Evolutionary conservation across 768 basidiomycete genomes (phyloP), one percentile per base, ranked within the genome.

Genomic region (Fistulinella prunicolor): DNA sequence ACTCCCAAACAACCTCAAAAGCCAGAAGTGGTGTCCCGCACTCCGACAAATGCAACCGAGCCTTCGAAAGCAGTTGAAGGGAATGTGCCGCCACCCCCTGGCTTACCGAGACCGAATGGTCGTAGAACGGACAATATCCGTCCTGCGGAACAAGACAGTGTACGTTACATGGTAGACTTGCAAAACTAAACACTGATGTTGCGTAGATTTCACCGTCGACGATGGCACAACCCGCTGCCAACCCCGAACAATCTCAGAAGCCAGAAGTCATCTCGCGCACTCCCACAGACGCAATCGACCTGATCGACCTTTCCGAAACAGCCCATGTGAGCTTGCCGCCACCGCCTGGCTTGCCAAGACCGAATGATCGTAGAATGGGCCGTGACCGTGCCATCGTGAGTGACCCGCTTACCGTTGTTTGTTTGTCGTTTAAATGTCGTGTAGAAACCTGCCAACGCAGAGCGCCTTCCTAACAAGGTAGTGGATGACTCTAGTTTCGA

Each of bases 331-430:
- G 14, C 28, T 21, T 56, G 19, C 46, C 56, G n/a, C 14, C 41
- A 16, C 50, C 61, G 0, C 49, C 62, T 1, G 53, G 52, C 26
- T 21, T 55, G 10, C 2, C 53, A 7, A 49, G 14, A 20, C 53
- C 41, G 8, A 19, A 2, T 36, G 17, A 16, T 9, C 49, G 39
- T 38, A n/a, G 29, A 34, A 34, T 4, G 26, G 14, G 12, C 20
- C 24, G 23, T 36, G 3, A 1, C 12, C 30, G 21, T 36, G 6
- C 19, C 1, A 38, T 6, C 8, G 62, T 59, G 39, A 46, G 57
- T 38, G 3, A 35, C 1, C 8, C 19, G n/a, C n/a, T 42, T 16
- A 20, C 9, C 19, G 8, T 32, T 10, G 6, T 19, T 35, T 16
- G 1, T 13, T 6, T 23, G 9, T 39, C 6, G 12, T 38, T 45